Percentiles rank a stretch among this genome's conserved stretches.
Conservation (phyloP, 164 flowering plant genomes). For the Protea cynaroides region DNA sequence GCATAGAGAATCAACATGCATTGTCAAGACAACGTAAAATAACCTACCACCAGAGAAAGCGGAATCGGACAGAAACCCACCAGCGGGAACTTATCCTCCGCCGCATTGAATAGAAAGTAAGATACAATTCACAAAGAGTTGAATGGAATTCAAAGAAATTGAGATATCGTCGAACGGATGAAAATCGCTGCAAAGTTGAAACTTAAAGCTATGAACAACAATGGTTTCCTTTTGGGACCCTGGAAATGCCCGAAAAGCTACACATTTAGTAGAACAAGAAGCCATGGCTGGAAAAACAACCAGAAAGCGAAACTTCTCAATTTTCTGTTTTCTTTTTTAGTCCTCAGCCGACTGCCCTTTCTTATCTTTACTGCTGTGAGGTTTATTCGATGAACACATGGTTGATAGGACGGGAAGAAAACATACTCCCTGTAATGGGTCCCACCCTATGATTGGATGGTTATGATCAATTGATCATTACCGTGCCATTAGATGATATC, state of each 20-base stretch:
- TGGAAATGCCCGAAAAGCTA: constrained; percentile 2
- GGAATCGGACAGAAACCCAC: too few relatives aligned
- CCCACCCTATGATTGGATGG: too few relatives aligned
- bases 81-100: background rate
- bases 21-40: background rate
- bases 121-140: background rate
- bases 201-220: background rate
- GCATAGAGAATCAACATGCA: background rate
- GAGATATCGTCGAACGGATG: background rate
- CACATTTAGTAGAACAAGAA: constrained; percentile 9
- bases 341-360: background rate
- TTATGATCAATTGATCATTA: too few relatives aligned
- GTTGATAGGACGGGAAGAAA: too few relatives aligned
- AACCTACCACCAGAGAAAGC: background rate
- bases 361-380: background rate
- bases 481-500: too few relatives aligned
- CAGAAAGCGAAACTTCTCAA: constrained; percentile 6
- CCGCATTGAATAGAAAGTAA: background rate
- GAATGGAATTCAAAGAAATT: background rate
- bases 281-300: constrained; percentile 15
- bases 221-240: background rate
- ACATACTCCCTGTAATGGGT: too few relatives aligned
- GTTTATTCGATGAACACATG: background rate
- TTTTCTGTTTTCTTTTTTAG: background rate
- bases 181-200: background rate